Percentiles rank a stretch among this genome's conserved stretches.
Evolutionary conservation across 1,139 yeast genomes (phyloP).

Genomic region (Debaryomyces robertsiae): DNA sequence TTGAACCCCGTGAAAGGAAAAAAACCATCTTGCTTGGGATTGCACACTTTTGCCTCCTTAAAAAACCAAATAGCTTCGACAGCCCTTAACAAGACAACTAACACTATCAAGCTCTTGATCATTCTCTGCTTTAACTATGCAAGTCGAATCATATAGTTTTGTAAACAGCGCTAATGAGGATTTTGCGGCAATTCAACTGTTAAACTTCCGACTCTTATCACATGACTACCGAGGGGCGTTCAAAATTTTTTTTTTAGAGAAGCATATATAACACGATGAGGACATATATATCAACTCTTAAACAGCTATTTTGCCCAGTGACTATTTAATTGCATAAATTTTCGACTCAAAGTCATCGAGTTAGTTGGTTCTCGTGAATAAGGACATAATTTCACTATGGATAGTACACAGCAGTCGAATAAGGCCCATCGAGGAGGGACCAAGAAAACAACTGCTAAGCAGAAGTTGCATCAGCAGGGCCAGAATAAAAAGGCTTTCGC

Average conservation of each 20-base stretch:
- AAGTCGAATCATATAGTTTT: no score
- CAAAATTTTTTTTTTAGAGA: slow-evolving; percentile 11
- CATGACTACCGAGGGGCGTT: slow-evolving; percentile 7
- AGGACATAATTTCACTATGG: slow-evolving; percentile 21
- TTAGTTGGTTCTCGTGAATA: neutral
- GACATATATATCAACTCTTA: slow-evolving; percentile 2
- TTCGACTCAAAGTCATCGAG: no score
- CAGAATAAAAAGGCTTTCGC: slow-evolving; percentile 94
- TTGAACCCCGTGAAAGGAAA: slow-evolving; percentile 62
- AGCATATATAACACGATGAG: slow-evolving; percentile 9
- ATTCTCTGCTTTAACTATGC: no score
- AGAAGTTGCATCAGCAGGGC: slow-evolving; percentile 88
- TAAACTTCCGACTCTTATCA: slow-evolving; percentile 2
- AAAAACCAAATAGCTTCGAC: slow-evolving; percentile 20
- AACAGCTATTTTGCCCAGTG: neutral
- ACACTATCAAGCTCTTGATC: no score
- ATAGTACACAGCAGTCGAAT: slow-evolving; percentile 50
- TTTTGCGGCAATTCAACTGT: slow-evolving; percentile 14
- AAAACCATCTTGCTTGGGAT: slow-evolving; percentile 31
- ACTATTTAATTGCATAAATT: neutral
- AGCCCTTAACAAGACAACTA: no score
- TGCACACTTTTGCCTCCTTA: slow-evolving; percentile 38
- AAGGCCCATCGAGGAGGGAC: slow-evolving; percentile 62
- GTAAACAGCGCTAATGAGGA: neutral
- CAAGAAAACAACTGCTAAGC: slow-evolving; percentile 68